Conservation (phyloP, 768 basidiomycete genomes). For the Macrolepiota albuminosa region DNA sequence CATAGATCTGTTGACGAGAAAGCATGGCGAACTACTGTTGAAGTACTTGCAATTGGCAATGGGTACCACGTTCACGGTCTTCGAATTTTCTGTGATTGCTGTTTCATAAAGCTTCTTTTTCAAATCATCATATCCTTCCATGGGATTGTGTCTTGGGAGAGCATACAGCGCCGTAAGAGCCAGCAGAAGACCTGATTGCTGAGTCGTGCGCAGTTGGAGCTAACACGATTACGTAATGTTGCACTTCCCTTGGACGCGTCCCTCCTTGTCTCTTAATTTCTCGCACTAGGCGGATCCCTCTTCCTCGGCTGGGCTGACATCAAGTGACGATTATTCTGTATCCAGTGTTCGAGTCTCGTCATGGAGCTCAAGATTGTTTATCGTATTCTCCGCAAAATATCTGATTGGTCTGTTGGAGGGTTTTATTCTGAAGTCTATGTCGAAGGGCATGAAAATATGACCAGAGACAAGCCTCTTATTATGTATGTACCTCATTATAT, state of each 20-base stretch:
- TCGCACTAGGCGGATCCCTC: not conserved
- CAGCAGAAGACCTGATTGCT: too few relatives aligned
- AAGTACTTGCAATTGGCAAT: too few relatives aligned
- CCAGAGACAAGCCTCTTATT: constrained; percentile 31
- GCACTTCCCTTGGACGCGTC: not conserved
- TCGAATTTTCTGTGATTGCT: too few relatives aligned
- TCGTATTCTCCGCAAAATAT: constrained; percentile 52
- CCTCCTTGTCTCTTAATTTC: not conserved
- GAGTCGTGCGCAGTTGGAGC: too few relatives aligned
- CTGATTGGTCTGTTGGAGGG: constrained; percentile 52
- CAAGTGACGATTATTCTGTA: not conserved
- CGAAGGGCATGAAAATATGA: constrained; percentile 52
- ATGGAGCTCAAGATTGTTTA: constrained; percentile 56
- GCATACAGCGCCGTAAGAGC: too few relatives aligned
- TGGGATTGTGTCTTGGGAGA: too few relatives aligned
- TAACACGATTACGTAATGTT: too few relatives aligned
- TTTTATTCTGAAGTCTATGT: constrained; percentile 63
- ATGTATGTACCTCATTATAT: not conserved
- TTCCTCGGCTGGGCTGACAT: too few relatives aligned
- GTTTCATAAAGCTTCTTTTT: too few relatives aligned
- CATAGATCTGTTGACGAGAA: not conserved
- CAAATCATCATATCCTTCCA: too few relatives aligned
- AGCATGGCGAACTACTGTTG: too few relatives aligned
- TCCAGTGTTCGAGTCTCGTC: not conserved
- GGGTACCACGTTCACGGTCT: too few relatives aligned